Conservation (phyloP, 352 stramenopile genomes). For the Phytophthora ohioensis region DNA sequence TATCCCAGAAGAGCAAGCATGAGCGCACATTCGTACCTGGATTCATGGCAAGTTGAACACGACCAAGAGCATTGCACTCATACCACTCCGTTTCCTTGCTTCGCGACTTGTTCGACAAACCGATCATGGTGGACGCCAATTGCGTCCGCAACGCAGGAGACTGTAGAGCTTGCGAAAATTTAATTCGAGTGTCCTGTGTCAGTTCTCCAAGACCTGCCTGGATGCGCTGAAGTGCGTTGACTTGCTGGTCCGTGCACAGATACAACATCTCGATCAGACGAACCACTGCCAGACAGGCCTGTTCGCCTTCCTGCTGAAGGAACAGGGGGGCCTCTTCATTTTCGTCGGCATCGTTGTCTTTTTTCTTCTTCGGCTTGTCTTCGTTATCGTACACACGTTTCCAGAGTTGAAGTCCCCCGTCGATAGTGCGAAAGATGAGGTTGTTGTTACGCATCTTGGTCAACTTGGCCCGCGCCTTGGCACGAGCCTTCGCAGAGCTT, state of each 20-base stretch:
- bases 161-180: constrained; percentile 72
- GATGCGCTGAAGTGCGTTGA: constrained; percentile 79
- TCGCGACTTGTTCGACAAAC: constrained; percentile 76
- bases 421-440: constrained; percentile 71
- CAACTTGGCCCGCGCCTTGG: constrained; percentile 45
- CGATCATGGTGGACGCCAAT: constrained; percentile 72
- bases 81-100: constrained; percentile 87
- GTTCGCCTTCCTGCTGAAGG: constrained; percentile 62
- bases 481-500: constrained; percentile 42
- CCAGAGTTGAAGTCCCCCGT: constrained; percentile 66
- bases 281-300: constrained; percentile 67
- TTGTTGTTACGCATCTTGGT: constrained; percentile 74
- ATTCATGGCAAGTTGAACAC: constrained; percentile 64
- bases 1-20: constrained; percentile 1
- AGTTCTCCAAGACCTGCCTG: constrained; percentile 68
- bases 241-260: constrained; percentile 72
- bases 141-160: constrained; percentile 66
- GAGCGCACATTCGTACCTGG: constrained; percentile 36
- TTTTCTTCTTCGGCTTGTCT: constrained; percentile 39
- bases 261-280: constrained; percentile 87
- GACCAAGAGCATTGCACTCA: constrained; percentile 76
- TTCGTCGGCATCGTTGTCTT: constrained; percentile 22
- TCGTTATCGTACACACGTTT: constrained; percentile 67
- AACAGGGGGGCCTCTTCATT: constrained; percentile 22
- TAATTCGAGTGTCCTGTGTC: constrained; percentile 54